Evolutionary conservation across 371 early-diverging fungal genomes (phyloP), one percentile per base, ranked within the genome.

Genomic region (Mucor indicus): DNA sequence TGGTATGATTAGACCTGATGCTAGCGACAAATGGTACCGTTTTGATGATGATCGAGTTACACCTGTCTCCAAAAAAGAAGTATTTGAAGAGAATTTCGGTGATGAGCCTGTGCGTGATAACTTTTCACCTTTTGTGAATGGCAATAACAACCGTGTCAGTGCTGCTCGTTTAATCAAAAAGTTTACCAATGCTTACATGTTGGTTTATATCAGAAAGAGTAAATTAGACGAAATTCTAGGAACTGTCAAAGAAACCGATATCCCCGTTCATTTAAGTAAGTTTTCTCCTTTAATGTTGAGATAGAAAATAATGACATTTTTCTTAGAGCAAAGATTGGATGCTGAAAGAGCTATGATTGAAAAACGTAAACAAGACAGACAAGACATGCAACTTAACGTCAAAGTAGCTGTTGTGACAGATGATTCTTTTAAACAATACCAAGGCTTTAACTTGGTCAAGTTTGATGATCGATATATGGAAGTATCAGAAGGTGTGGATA

Each of bases 11-110:
- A 83, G 86, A 46, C 93, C 97, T 11, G 80, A 79, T 48, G 69
- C 78, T 27, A 80, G 89, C 37, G 85, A 88, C 43, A 81, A 80
- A 55, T 93, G 96, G 96, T 90, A 82, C 67, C 92, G 92, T 35
- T 99, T 98, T 65, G 99, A 99, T 65, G 99, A 99, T 68, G 96
- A 96, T 56, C 82, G 91, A 22, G 99, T 99, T 2, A 86, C 86
- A 4, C 93, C 92, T 29, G 93, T 84, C 1, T 74, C 86, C 0
- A 64, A 82, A 35, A 82, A 82, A 45, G 99, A 99, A 52, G 99
- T 95, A 9, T 80, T 96, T 59, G 95, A 97, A 45, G 96, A 95
- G 30, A 95, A 95, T 67, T 99, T 81, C 72, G 99, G 99, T 25
- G 94, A 94, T 15, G 93, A 92, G 44, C 56, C 59, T 42, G 38